Conservation (phyloP, 192 early-diverging fungal species). For the Chytriomyces hyalinus region DNA sequence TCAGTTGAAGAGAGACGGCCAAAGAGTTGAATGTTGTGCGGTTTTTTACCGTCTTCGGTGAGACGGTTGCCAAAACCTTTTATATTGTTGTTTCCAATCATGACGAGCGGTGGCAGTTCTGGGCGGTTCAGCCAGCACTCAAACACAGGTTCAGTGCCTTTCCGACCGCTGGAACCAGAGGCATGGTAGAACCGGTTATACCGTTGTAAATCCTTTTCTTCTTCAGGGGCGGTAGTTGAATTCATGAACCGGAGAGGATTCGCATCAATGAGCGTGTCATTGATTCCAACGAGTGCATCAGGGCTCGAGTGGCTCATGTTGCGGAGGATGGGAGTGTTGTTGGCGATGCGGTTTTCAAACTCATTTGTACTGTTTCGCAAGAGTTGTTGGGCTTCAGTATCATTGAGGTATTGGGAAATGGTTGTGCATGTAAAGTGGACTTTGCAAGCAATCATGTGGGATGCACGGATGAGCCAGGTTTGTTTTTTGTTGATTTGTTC, state of each 20-base stretch:
- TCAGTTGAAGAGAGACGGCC: not conserved
- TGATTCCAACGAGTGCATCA: not conserved
- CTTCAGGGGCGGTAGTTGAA: not conserved
- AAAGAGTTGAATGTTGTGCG: not conserved
- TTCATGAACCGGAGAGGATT: not conserved
- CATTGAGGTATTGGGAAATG: not conserved
- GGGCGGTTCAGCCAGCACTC: not conserved
- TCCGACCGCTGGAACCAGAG: not conserved
- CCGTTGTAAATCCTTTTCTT: not conserved
- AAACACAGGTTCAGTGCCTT: not conserved
- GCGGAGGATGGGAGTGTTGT: not conserved
- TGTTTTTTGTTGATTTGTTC: slow-evolving; percentile 5
- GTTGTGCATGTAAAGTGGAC: not conserved
- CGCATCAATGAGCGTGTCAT: not conserved
- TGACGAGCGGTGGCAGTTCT: not conserved
- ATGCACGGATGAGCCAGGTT: not conserved
- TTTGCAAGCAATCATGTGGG: slow-evolving; percentile 3
- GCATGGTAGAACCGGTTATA: not conserved
- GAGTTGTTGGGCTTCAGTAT: not conserved
- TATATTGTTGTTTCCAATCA: not conserved
- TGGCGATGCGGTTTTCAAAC: not conserved
- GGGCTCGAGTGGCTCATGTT: not conserved
- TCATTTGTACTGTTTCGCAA: not conserved
- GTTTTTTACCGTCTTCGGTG: not conserved
- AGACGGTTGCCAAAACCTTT: not conserved